phyloP scores from a whole-genome alignment of 768 basidiomycete genomes.

The Mycena latifolia region DNA sequence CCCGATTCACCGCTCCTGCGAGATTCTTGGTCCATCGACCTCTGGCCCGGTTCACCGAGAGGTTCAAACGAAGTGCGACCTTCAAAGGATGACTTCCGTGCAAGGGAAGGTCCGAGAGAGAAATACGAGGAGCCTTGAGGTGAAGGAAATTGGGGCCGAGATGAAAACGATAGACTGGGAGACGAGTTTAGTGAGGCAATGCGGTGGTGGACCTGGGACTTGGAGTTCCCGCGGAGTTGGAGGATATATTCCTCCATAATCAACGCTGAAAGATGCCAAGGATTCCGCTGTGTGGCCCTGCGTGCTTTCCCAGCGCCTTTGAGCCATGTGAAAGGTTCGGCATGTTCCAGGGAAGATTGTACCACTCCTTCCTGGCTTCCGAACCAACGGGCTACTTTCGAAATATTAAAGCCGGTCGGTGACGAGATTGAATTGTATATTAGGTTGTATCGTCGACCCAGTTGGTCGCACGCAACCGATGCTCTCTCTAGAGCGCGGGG shows the following conservation, averaged over 20 bases:
- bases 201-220: conserved; percentile 13
- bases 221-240: conserved; percentile 25
- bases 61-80: conserved; percentile 72
- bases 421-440: conserved; percentile 55
- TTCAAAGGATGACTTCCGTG: conserved; percentile 56
- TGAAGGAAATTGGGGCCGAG: conserved; percentile 37
- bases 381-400: conserved; percentile 72
- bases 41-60: conserved; percentile 57
- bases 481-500: conserved; percentile 74
- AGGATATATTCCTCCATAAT: conserved; percentile 75
- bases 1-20: conserved; percentile 59
- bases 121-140: conserved; percentile 49
- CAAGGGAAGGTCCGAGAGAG: conserved; percentile 54
- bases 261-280: conserved; percentile 77
- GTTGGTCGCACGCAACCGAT: conserved; percentile 71
- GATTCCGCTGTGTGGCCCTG: conserved; percentile 51
- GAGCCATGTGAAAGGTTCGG: conserved; percentile 82
- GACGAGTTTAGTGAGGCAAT: conserved; percentile 34
- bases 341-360: conserved; percentile 66
- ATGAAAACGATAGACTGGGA: conserved; percentile 38
- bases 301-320: conserved; percentile 69
- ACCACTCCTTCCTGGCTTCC: conserved; percentile 59
- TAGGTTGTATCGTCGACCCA: conserved; percentile 74
- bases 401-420: conserved; percentile 54
- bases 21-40: conserved; percentile 59